Evolutionary conservation across 352 stramenopile species (phyloP).

Genomic region (Pythium periplocum): DNA sequence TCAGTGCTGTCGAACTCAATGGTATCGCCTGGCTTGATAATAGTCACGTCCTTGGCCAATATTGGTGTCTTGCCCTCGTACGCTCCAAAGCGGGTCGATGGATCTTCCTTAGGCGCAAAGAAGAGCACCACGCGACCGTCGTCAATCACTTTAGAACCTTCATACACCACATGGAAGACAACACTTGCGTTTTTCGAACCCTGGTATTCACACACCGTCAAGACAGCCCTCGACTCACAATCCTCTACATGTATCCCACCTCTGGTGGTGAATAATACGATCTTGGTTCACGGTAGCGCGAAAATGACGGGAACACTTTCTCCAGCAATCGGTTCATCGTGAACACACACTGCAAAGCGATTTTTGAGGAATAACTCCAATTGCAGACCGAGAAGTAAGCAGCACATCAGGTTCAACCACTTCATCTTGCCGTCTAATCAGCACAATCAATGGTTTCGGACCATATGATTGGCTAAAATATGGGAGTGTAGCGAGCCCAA

Average conservation of each 20-base stretch:
- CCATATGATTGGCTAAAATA: too few relatives aligned
- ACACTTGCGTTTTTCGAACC: conserved; percentile 40
- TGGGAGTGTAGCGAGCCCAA: too few relatives aligned
- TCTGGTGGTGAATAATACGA: conserved; percentile 61
- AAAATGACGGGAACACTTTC: conserved; percentile 7
- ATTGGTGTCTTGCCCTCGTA: conserved; percentile 56
- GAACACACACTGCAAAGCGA: too few relatives aligned
- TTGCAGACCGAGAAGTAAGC: too few relatives aligned
- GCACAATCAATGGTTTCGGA: too few relatives aligned
- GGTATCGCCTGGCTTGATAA: conserved; percentile 41
- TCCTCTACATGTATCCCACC: conserved; percentile 14
- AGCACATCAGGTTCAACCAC: too few relatives aligned
- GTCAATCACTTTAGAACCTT: conserved; percentile 24
- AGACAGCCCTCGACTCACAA: background rate
- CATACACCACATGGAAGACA: conserved; percentile 47
- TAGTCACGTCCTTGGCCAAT: conserved; percentile 60
- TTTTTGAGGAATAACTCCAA: too few relatives aligned
- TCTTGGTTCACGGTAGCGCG: conserved; percentile 29
- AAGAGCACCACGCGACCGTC: conserved; percentile 61
- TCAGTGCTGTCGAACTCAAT: conserved; percentile 62
- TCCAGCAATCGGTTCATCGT: conserved; percentile 70
- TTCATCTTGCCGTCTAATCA: too few relatives aligned
- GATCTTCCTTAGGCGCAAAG: conserved; percentile 32
- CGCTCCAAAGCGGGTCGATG: conserved; percentile 45
- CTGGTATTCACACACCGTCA: conserved; percentile 9